Conservation (phyloP, 2,329 filamentous ascomycete species). For the Colletotrichum falcatum region DNA sequence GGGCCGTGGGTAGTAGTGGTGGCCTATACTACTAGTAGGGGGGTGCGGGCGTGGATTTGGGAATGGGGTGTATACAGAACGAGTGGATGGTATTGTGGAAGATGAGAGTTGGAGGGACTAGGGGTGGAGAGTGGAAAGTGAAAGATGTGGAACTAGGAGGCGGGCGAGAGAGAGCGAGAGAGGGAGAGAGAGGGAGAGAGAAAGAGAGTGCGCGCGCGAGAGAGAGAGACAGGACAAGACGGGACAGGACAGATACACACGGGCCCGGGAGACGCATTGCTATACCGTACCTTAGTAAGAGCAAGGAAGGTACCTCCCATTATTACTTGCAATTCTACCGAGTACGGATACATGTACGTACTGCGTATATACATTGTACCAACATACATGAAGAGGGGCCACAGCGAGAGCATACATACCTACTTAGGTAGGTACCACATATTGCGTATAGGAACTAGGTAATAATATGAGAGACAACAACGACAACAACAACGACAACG, state of each 20-base stretch:
- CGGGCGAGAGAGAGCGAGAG: background rate
- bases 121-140: constrained; percentile 11
- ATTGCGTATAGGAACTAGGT: background rate
- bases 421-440: too few species aligned
- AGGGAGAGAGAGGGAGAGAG: background rate
- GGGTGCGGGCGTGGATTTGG: background rate
- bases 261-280: background rate
- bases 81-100: constrained; percentile 25
- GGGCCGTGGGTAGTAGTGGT: background rate
- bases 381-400: background rate
- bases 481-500: constrained; percentile 8
- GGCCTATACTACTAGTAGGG: too few species aligned
- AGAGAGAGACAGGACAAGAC: background rate
- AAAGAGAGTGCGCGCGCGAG: background rate
- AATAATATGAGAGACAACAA: background rate
- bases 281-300: background rate
- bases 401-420: background rate
- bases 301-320: background rate
- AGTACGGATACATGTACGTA: too few species aligned
- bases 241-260: background rate
- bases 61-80: constrained; percentile 13
- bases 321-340: background rate
- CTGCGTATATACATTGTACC: too few species aligned
- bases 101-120: background rate
- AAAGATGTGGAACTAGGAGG: background rate